phyloP scores from a whole-genome alignment of 2,329 filamentous ascomycete species.

The Camillea tinctor region DNA sequence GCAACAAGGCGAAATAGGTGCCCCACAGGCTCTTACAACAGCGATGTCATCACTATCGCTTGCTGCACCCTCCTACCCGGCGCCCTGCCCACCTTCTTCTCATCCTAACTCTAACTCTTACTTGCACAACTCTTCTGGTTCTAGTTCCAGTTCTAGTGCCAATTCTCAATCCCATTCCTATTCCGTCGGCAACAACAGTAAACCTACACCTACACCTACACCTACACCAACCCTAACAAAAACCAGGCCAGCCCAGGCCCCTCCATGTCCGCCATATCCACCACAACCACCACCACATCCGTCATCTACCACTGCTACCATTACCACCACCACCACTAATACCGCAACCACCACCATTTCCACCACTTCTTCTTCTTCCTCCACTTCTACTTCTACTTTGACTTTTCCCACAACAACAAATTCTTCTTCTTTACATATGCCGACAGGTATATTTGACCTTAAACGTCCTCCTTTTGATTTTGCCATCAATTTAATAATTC shows the following conservation, averaged over 20 bases:
- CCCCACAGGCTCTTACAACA: constrained; percentile 17
- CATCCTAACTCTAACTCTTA: no score
- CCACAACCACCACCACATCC: background rate
- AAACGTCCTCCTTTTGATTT: constrained; percentile 5
- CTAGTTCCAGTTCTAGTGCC: no score
- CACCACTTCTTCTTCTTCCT: background rate
- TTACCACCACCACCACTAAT: background rate
- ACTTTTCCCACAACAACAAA: no score
- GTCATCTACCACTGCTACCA: constrained; percentile 1
- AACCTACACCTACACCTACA: constrained; percentile 8
- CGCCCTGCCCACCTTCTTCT: constrained; percentile 9
- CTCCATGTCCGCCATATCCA: background rate
- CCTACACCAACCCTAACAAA: background rate
- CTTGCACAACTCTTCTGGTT: no score
- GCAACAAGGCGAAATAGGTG: constrained; percentile 20
- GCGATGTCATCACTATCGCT: constrained; percentile 22
- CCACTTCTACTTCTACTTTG: constrained; percentile 7
- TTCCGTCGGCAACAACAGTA: background rate
- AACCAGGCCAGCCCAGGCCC: background rate
- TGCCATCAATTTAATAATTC: constrained; percentile 14
- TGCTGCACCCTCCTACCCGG: constrained; percentile 6
- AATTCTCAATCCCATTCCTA: no score
- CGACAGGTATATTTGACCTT: constrained; percentile 18
- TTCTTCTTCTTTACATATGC: background rate
- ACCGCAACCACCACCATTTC: background rate